phyloP scores from a whole-genome alignment of 306 rosid species.

The Vigna hirtella region DNA sequence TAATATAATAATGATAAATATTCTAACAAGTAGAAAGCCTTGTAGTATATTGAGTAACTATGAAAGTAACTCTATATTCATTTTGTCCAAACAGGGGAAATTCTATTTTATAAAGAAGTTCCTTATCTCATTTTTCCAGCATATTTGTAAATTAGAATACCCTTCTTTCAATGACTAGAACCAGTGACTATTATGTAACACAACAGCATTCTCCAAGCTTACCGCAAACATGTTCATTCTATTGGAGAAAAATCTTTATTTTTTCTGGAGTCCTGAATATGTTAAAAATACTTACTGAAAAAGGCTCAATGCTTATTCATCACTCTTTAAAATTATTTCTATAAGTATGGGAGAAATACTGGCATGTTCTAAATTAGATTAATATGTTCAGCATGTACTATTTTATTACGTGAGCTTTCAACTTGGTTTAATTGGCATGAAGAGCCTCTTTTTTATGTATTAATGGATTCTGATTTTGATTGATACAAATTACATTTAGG shows the following conservation, averaged over 20 bases:
- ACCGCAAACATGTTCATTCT: conserved; percentile 1
- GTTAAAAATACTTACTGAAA: background rate
- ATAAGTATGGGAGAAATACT: background rate
- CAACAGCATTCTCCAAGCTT: conserved; percentile 10
- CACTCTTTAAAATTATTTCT: conserved; percentile 5
- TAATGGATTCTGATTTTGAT: conserved; percentile 42
- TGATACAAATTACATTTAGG: conserved; percentile 74
- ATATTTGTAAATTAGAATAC: conserved; percentile 19
- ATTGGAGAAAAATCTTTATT: background rate
- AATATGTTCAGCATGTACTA: conserved; percentile 25
- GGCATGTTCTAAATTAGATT: background rate
- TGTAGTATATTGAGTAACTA: background rate
- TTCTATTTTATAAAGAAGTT: too few relatives aligned
- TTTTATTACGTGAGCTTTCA: conserved; percentile 12
- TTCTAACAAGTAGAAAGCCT: too few relatives aligned
- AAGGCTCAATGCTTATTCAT: background rate
- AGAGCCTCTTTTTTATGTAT: conserved; percentile 26
- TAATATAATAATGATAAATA: too few relatives aligned
- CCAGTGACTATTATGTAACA: background rate
- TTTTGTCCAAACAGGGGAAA: background rate
- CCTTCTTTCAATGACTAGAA: conserved; percentile 1
- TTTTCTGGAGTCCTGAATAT: conserved; percentile 1
- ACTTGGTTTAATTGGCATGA: conserved; percentile 26
- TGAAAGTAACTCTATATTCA: background rate
- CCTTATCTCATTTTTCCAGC: conserved; percentile 12